These are phyloP conservation scores for Coniosporium tulheliwenetii DNA, from an alignment of 2,329 filamentous ascomycete genomes.

Conservation along the genomic window DNA sequence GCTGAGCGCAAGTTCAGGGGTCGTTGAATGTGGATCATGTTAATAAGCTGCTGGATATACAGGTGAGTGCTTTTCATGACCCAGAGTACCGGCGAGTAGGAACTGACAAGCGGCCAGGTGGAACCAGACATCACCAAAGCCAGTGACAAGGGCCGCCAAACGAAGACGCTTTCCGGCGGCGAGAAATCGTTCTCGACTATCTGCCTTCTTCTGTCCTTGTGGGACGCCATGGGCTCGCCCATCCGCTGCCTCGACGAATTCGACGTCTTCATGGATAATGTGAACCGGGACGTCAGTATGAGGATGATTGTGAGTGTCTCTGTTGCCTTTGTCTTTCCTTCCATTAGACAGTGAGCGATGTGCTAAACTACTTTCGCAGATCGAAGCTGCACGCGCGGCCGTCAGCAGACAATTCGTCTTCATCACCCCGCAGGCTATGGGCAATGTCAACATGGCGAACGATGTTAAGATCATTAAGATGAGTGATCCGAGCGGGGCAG, in stretches of 20 bases:
- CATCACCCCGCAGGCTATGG: slow-evolving; percentile 83
- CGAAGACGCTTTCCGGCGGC: slow-evolving; percentile 85
- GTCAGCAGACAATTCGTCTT: slow-evolving; percentile 91
- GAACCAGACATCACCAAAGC: slow-evolving; percentile 55
- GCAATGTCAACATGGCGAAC: slow-evolving; percentile 37
- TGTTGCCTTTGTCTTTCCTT: background rate
- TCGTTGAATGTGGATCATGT: slow-evolving; percentile 64
- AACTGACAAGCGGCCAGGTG: slow-evolving; percentile 23
- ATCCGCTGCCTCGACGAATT: slow-evolving; percentile 94
- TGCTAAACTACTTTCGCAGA: slow-evolving; percentile 30
- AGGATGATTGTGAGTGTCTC: slow-evolving; percentile 63
- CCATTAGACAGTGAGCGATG: background rate
- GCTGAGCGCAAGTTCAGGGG: slow-evolving; percentile 77
- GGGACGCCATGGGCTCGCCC: slow-evolving; percentile 96
- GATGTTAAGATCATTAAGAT: slow-evolving; percentile 70
- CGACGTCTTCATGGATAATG: slow-evolving; percentile 97
- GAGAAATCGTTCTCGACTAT: slow-evolving; percentile 98
- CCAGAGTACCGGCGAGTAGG: background rate
- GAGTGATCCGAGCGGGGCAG: slow-evolving; percentile 36
- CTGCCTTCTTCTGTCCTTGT: slow-evolving; percentile 79
- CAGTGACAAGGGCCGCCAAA: slow-evolving; percentile 57
- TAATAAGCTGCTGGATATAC: slow-evolving; percentile 58
- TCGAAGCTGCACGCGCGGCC: slow-evolving; percentile 67
- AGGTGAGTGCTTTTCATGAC: slow-evolving; percentile 30
- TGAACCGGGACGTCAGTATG: slow-evolving; percentile 86